Percentiles rank a stretch among this genome's conserved stretches.
Evolutionary conservation across 2,329 filamentous ascomycete species (phyloP).

Genomic region (Neobulgaria alba): DNA sequence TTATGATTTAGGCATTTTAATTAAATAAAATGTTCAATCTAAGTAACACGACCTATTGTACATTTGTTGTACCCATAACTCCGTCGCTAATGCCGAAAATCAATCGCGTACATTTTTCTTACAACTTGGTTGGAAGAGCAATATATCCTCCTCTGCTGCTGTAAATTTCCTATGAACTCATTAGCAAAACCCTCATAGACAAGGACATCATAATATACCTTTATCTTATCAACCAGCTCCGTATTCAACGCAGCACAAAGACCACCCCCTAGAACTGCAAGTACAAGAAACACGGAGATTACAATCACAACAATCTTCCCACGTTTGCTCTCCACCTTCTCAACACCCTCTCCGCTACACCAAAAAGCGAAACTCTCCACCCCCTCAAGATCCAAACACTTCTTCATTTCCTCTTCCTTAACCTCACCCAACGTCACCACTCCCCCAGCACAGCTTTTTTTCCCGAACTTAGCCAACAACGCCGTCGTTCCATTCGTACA

Average conservation of each 20-base stretch:
- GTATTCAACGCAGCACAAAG: neutral
- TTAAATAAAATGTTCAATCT: neutral
- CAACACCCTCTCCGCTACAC: constrained; percentile 3
- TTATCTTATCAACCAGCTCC: neutral
- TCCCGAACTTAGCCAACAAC: constrained; percentile 2
- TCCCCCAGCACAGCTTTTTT: constrained; percentile 3
- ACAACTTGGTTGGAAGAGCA: no score
- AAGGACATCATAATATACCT: neutral
- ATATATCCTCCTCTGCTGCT: neutral
- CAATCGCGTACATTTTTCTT: neutral
- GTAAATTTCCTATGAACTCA: neutral
- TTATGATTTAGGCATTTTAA: no score
- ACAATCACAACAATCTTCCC: neutral
- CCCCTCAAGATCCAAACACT: constrained; percentile 4
- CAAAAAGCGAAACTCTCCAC: constrained; percentile 8
- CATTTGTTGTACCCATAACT: neutral
- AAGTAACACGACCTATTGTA: neutral
- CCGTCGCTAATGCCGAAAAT: neutral
- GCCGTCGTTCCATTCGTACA: constrained; percentile 10
- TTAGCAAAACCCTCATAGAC: neutral
- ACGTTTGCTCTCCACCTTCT: neutral
- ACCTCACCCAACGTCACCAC: neutral
- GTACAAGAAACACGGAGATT: neutral
- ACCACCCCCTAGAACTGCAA: neutral
- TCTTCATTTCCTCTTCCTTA: neutral